phyloP scores from a whole-genome alignment of 2,329 filamentous ascomycete genomes.

The Alternaria longipes region DNA sequence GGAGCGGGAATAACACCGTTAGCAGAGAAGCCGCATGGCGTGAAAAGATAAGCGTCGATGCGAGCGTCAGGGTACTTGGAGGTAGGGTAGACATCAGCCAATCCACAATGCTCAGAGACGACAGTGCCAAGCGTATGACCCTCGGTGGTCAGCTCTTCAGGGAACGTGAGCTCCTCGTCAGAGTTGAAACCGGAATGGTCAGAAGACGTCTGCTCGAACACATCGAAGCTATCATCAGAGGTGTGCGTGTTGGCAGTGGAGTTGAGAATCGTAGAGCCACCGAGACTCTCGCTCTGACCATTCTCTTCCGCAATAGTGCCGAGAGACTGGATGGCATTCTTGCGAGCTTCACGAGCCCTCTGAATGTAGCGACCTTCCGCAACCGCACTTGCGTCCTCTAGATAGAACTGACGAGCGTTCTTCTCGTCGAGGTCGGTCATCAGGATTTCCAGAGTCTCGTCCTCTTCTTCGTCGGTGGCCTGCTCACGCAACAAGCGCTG shows the following conservation, averaged over 20 bases:
- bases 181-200: constrained; percentile 67
- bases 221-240: constrained; percentile 72
- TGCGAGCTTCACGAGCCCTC: constrained; percentile 70
- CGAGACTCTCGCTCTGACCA: constrained; percentile 48
- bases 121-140: constrained; percentile 92
- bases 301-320: constrained; percentile 66
- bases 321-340: constrained; percentile 66
- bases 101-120: constrained; percentile 87
- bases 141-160: constrained; percentile 84
- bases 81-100: constrained; percentile 87
- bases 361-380: constrained; percentile 81
- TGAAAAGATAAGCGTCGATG: constrained; percentile 96
- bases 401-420: constrained; percentile 74
- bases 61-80: constrained; percentile 89
- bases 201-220: constrained; percentile 79
- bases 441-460: constrained; percentile 78
- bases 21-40: constrained; percentile 95
- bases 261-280: constrained; percentile 47
- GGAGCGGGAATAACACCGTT: constrained; percentile 93
- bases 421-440: constrained; percentile 74
- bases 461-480: constrained; percentile 63
- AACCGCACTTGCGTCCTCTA: constrained; percentile 86
- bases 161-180: constrained; percentile 67
- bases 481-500: constrained; percentile 60
- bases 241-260: constrained; percentile 54